Base-by-base conservation (phyloP, 2,329 filamentous ascomycete species). In the Trichoderma citrinoviride region DNA sequence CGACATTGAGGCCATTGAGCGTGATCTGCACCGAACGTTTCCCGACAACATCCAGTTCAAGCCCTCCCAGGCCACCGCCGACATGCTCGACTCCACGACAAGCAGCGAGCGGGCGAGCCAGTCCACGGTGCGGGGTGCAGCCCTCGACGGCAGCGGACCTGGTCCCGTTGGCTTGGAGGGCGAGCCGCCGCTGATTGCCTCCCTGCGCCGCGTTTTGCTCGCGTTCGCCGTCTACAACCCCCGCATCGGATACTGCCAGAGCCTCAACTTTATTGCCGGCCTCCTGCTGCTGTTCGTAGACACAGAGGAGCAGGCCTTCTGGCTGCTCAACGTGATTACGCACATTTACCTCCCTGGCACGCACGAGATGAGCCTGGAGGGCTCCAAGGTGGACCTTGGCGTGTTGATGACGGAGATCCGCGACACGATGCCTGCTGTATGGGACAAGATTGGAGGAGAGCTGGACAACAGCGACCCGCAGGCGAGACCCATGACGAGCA, bases 41-140 rank as follows among this genome's bases (percentile, higher is more conserved):
- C 94, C 94, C 0, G 94, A 98, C 79, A 97, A 98, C 71, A 84
- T 96, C 64, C 88, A 87, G 69, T 98, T 97, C 79, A 95, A 95
- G 72, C 90, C 92, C 10, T 75, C 73, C 10, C 73, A 73, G 19
- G 61, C 58, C 8, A 61, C 46, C 15, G 65, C 61, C 15, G 65
- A 67, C n/a, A 67, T 73, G 21, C 57, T 71, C 71, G 78, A 72
- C 49, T 77, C 72, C 17, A 63, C 71, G 23, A 72, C 74, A 3
- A 71, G 71, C 65, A 77, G 74, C 64, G 68, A 69, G 58, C 72
- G 74, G 55, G 71, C 71, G 53, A 79, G 74, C 68, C 77, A 76
- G 67, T 77, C 77, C 41, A 81, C 74, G 29, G 73, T 71, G 68
- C 71, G 73, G n/a, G 70, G 71, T 58, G 73, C 73, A 27, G 71